Conservation (phyloP, 208 protist genomes). For the Acanthamoeba lenticulata region DNA sequence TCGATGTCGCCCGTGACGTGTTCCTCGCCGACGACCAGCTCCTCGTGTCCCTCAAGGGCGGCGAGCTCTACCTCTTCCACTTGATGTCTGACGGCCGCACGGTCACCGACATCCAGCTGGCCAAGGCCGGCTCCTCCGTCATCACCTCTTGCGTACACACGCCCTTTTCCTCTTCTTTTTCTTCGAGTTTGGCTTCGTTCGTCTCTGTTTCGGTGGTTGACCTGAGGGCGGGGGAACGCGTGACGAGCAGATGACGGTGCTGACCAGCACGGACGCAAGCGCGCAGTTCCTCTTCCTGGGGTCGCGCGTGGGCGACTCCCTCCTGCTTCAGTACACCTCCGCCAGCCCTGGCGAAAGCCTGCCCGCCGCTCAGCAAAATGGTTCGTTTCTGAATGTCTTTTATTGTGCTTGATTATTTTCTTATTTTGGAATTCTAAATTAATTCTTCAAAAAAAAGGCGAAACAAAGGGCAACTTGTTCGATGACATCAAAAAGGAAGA, state of each 20-base stretch:
- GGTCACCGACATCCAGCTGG: conserved; percentile 44
- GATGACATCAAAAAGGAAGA: conserved; percentile 18
- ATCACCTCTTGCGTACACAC: conserved; percentile 52
- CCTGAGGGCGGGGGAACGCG: not conserved
- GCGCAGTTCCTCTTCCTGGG: conserved; percentile 32
- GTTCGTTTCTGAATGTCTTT: not conserved
- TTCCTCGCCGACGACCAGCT: conserved; percentile 42
- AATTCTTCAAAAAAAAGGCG: too few relatives aligned
- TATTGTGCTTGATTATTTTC: not conserved
- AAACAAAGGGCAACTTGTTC: not conserved
- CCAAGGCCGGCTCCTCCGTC: conserved; percentile 55
- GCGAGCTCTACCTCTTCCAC: conserved; percentile 45
- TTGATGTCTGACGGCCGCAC: conserved; percentile 61
- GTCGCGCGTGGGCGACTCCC: conserved; percentile 58
- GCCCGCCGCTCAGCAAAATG: not conserved
- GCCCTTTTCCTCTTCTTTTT: not conserved
- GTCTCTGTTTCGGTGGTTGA: not conserved
- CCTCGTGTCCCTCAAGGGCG: conserved; percentile 55
- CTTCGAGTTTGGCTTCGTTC: not conserved
- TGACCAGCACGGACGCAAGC: not conserved
- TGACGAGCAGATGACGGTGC: not conserved
- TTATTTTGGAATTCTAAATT: too few relatives aligned
- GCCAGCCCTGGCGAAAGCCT: not conserved
- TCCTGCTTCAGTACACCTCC: conserved; percentile 31
- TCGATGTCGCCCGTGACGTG: conserved; percentile 22